phyloP scores from a whole-genome alignment of 441 rosid genomes.

The Flueggea neowawraea region DNA sequence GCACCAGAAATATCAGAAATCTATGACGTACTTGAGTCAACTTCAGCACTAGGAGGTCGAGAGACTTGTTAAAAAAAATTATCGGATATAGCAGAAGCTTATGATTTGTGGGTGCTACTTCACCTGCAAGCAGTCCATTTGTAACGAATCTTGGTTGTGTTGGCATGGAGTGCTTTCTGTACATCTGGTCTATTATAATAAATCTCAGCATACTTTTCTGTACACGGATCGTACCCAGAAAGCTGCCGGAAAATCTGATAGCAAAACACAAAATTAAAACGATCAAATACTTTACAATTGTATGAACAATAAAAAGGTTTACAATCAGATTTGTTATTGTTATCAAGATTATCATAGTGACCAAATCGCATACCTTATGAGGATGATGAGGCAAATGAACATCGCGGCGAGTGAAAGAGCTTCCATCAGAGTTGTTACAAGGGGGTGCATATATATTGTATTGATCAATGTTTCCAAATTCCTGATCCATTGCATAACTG shows the following conservation, averaged over 20 bases:
- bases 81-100: background rate
- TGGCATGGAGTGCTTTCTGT: conserved; percentile 88
- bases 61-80: no score
- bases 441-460: conserved; percentile 91
- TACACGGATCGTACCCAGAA: conserved; percentile 95
- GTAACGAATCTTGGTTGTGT: conserved; percentile 64
- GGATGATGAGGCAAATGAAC: conserved; percentile 79
- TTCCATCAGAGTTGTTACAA: conserved; percentile 80
- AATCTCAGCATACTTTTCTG: conserved; percentile 94
- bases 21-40: no score
- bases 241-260: conserved; percentile 44
- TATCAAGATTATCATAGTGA: no score
- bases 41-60: no score
- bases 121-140: conserved; percentile 99
- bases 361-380: conserved; percentile 31
- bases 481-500: conserved; percentile 89
- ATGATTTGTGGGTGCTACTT: background rate
- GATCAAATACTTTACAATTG: background rate
- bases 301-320: no score
- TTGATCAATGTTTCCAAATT: conserved; percentile 96
- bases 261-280: background rate
- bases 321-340: no score
- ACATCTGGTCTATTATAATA: conserved; percentile 94
- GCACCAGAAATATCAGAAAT: conserved; percentile 7
- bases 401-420: conserved; percentile 30